These are phyloP conservation scores for Monoraphidium neglectum DNA, from an alignment of 139 green algal species.

Conservation along the genomic window DNA sequence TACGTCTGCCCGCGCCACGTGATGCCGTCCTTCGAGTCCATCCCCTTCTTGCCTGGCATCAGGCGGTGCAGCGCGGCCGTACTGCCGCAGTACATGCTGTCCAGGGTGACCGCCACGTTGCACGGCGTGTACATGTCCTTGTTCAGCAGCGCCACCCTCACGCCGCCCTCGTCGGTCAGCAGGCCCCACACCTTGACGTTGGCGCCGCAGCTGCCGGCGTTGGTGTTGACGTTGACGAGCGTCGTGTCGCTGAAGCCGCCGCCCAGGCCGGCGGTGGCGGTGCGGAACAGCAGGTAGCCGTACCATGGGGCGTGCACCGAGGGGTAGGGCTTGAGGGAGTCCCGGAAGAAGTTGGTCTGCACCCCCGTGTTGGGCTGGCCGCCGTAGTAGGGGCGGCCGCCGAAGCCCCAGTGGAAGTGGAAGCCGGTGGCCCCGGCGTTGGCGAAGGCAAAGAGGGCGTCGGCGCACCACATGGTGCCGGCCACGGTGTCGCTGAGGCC, in stretches of 20 bases:
- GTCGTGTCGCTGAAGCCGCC: conserved; percentile 2
- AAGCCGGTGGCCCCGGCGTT: conserved; percentile 23
- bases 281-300: conserved; percentile 26
- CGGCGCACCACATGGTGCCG: conserved; percentile 18
- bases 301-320: conserved; percentile 33
- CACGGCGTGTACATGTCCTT: conserved; percentile 22
- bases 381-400: conserved; percentile 5
- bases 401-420: conserved; percentile 34
- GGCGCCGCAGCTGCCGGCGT: conserved; percentile 8
- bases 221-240: conserved; percentile 7
- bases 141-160: conserved; percentile 26
- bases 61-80: conserved; percentile 1
- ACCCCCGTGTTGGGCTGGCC: conserved; percentile 21
- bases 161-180: background rate
- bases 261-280: conserved; percentile 1
- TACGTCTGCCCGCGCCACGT: conserved; percentile 22
- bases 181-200: conserved; percentile 31
- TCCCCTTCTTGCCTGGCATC: conserved; percentile 14
- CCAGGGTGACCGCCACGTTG: conserved; percentile 16
- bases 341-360: conserved; percentile 28
- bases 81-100: background rate
- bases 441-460: conserved; percentile 31
- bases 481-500: conserved; percentile 24
- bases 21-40: conserved; percentile 15
- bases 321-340: conserved; percentile 9